Evolutionary conservation across 108 stramenopile species (phyloP), one percentile per base, ranked within the genome.

Genomic region (Fragilariopsis cylindrus): DNA sequence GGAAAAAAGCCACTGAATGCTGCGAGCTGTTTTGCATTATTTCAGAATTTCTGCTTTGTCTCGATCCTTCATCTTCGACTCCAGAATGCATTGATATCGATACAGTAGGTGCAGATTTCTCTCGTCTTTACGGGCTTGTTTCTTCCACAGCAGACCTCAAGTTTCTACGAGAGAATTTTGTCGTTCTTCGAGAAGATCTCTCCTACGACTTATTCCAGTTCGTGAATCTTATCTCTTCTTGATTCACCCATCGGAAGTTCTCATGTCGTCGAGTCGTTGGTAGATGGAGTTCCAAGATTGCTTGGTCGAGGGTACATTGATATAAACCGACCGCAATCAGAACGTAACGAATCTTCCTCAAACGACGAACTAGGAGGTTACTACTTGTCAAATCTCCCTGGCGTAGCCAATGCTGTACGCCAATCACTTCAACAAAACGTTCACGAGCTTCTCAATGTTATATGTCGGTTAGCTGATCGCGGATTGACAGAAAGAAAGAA

Each of bases 191-290:
- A 73, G 81, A 69, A 82, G 81, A 55, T 75, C 79, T 18, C 65
- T 88, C 45, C 63, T 90, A 63, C 73, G 80, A 45, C 70, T 81
- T 39, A 63, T 88, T 44, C 75, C 87, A 44, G 60, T 90, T 41
- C 78, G 73, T 30, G 69, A 85, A 42, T 74, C 70, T 15, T 68
- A 57, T n/a, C 56, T 62, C 55, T 76, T 75, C 45, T 82, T 63
- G 60, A 69, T 4, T 4, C 45, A 13, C 39, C 40, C 13, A 42
- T 7, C 13, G 71, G 74, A 42, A 54, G 70, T 57, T 54, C 73
- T 47, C 53, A 56, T 57, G 79, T 82, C 40, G 62, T 76, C 19
- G 90, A 91, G n/a, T 72, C 82, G 48, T 57, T 77, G 13, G 65
- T 82, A 19, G 62, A 81, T 18, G 82, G 71, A 49, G 50, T 88